Conservation (phyloP, 805 yeast genomes). For the Kodamaea kaohsiungensis region DNA sequence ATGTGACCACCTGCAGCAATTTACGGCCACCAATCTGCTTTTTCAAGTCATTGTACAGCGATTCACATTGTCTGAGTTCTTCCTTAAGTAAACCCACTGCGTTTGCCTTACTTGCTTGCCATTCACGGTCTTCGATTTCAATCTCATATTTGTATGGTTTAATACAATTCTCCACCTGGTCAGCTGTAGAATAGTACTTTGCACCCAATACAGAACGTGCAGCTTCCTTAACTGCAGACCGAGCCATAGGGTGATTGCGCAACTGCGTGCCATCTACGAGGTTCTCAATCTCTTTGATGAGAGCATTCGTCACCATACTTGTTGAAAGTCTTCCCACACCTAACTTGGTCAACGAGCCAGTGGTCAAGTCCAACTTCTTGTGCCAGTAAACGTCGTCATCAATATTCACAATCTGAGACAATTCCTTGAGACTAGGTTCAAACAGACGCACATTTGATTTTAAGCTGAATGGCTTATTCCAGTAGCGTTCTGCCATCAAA, state of each 20-base stretch:
- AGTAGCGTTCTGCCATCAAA: slow-evolving; percentile 83
- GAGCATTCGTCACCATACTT: slow-evolving; percentile 73
- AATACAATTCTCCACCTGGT: slow-evolving; percentile 97
- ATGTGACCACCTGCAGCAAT: slow-evolving; percentile 77
- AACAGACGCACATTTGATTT: slow-evolving; percentile 16
- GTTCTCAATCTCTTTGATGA: slow-evolving; percentile 73
- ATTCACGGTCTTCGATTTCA: slow-evolving; percentile 93
- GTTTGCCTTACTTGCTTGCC: slow-evolving; percentile 81
- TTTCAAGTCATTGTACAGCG: slow-evolving; percentile 57
- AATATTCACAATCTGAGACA: slow-evolving; percentile 49
- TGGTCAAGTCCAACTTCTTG: slow-evolving; percentile 77
- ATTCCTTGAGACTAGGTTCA: slow-evolving; percentile 55
- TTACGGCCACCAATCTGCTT: slow-evolving; percentile 81
- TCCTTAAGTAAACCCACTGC: slow-evolving; percentile 73
- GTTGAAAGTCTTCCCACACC: slow-evolving; percentile 95
- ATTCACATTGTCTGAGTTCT: slow-evolving; percentile 81
- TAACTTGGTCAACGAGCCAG: slow-evolving; percentile 81
- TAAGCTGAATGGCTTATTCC: slow-evolving; percentile 66
- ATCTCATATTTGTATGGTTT: slow-evolving; percentile 97
- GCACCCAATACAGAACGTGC: slow-evolving; percentile 76
- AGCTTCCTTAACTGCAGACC: slow-evolving; percentile 78
- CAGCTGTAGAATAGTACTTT: slow-evolving; percentile 88
- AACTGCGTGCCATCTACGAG: slow-evolving; percentile 74
- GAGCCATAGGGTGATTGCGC: slow-evolving; percentile 83
- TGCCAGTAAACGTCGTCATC: slow-evolving; percentile 85